These are phyloP conservation scores for Euphorbia schlechtendalii DNA, from an alignment of 441 rosid genomes.

Conservation along the genomic window DNA sequence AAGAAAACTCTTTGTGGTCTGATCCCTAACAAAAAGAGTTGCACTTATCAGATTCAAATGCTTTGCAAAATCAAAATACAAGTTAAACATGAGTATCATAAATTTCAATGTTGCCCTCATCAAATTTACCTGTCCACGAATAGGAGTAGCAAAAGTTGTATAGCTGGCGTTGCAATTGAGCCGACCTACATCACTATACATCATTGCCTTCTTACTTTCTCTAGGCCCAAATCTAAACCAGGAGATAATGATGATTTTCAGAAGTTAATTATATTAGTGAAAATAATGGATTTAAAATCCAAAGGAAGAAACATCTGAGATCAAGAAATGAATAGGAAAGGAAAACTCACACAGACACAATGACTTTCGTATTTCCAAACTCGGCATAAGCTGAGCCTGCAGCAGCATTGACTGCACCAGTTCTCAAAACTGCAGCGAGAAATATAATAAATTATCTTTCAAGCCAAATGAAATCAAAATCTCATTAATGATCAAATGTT, in stretches of 20 bases:
- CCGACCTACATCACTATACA: slow-evolving; percentile 73
- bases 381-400: slow-evolving; percentile 96
- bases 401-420: slow-evolving; percentile 80
- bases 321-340: slow-evolving; percentile 1
- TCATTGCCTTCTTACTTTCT: slow-evolving; percentile 94
- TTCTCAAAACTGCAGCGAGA: slow-evolving; percentile 57
- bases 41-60: slow-evolving; percentile 19
- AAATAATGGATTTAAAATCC: neutral
- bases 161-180: slow-evolving; percentile 81
- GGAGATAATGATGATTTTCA: neutral
- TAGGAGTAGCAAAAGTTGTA: slow-evolving; percentile 65
- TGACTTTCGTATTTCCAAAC: slow-evolving; percentile 89
- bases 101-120: slow-evolving; percentile 10
- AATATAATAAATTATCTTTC: too few relatives aligned
- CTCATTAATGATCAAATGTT: neutral
- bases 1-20: slow-evolving; percentile 72
- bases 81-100: slow-evolving; percentile 4
- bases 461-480: neutral
- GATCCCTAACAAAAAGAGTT: slow-evolving; percentile 41
- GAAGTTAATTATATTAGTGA: neutral
- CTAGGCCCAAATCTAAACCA: slow-evolving; percentile 83
- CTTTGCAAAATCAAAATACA: slow-evolving; percentile 11
- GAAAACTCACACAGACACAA: slow-evolving; percentile 84
- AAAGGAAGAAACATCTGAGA: neutral
- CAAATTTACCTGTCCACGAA: slow-evolving; percentile 58